Base-by-base conservation (phyloP, 352 stramenopile species). In the Globisporangium orthogonon region DNA sequence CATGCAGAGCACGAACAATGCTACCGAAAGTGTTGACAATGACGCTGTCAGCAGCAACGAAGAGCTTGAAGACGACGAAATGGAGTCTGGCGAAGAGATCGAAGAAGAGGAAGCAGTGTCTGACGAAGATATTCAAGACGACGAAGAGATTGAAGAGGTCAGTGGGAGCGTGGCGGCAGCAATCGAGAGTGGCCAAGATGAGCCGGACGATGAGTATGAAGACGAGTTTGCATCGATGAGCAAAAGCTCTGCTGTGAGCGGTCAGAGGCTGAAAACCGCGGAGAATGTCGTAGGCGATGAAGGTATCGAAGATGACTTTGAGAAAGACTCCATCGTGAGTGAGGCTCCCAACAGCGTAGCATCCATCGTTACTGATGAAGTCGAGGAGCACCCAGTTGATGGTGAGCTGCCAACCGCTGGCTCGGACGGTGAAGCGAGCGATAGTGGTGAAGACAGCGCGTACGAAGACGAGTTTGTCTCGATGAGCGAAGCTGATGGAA, bases 401-500 rank as follows among this genome's bases (percentile, higher is more conserved):
- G 43, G 3, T 18, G 44, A 49, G 11, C 17, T 28, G 7, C 3
- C 44, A 49, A n/a, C 18, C 6, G 13, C n/a, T 31, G 44, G 17
- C 10, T 49, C 44, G 44, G 28, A 17, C 17, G 7, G n/a, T 13
- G 44, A 49, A 14, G 44, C 13, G 44, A 43, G 11, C 37, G 52
- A 49, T 45, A 46, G 37, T 3, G 46, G 40, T 10, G 43, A 48
- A 2, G 37, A 59, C 18, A 49, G 44, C 23, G 52, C 44, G 15
- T 64, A 64, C 45, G 52, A 64, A 3, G 39, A 59, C 4, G 52
- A 51, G 18, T 60, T 64, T 50, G 58, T 39, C 9, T 64, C 58
- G 6, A 40, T 50, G 44, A 58, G 44, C 13, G 40, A 55, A 17
- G 44, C 44, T 3, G 44, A 17, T 7, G 28, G 44, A n/a, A 18